A percentile compares a stretch with the other conserved stretches of the same genome.
Evolutionary conservation across 2,329 filamentous ascomycete species (phyloP).

Genomic region (Penicillium verrucosum): DNA sequence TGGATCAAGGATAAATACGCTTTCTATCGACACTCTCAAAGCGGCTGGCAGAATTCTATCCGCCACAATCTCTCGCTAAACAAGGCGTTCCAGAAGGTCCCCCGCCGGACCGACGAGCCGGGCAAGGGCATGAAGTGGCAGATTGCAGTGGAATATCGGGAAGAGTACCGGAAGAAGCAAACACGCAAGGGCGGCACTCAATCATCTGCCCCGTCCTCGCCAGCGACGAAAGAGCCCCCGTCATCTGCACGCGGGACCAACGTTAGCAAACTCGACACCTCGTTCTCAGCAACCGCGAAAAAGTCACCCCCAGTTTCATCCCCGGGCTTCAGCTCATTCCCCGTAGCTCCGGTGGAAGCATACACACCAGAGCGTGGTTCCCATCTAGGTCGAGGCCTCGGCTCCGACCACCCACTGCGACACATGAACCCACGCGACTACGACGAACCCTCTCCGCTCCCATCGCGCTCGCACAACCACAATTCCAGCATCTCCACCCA

Average conservation of each 20-base stretch:
- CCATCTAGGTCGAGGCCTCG: slow-evolving; percentile 32
- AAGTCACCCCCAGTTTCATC: slow-evolving; percentile 40
- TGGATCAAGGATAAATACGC: slow-evolving; percentile 90
- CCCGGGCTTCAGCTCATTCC: slow-evolving; percentile 43
- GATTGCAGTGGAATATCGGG: slow-evolving; percentile 75
- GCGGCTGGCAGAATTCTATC: slow-evolving; percentile 98
- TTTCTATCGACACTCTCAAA: slow-evolving; percentile 82
- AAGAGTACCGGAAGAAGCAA: slow-evolving; percentile 78
- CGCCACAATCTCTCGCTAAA: slow-evolving; percentile 94
- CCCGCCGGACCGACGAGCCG: slow-evolving; percentile 87
- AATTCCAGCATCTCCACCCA: slow-evolving; percentile 21
- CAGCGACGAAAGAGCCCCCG: slow-evolving; percentile 44
- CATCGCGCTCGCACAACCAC: slow-evolving; percentile 31
- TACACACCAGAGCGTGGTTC: slow-evolving; percentile 49
- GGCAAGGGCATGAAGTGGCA: slow-evolving; percentile 99
- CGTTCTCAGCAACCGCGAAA: slow-evolving; percentile 38
- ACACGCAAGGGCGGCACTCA: slow-evolving; percentile 41
- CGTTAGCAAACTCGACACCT: slow-evolving; percentile 35
- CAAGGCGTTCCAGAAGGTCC: slow-evolving; percentile 90
- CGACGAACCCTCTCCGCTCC: slow-evolving; percentile 44
- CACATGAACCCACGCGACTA: slow-evolving; percentile 36
- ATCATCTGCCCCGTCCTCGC: slow-evolving; percentile 47
- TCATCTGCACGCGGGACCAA: slow-evolving; percentile 36
- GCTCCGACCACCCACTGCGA: slow-evolving; percentile 29
- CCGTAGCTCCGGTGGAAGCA: slow-evolving; percentile 43